Conservation (phyloP, 371 early-diverging fungal species). For the Mucor plumbeus region DNA sequence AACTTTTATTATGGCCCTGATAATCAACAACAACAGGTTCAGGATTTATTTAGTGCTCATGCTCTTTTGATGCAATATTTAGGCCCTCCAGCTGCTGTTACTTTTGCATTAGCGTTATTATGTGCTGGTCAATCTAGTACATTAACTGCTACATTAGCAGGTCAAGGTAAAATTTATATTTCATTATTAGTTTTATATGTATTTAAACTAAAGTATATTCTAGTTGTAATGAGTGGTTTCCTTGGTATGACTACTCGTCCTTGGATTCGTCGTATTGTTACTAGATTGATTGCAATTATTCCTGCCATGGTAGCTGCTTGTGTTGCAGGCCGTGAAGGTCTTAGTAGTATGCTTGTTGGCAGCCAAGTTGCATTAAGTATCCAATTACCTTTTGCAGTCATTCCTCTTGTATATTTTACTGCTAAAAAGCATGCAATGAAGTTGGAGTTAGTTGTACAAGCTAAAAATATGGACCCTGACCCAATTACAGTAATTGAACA, state of each 20-base stretch:
- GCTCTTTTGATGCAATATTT: slow-evolving; percentile 61
- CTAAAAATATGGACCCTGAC: slow-evolving; percentile 8
- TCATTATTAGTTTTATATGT: neutral
- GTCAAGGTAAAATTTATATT: slow-evolving; percentile 50
- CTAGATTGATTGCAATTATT: slow-evolving; percentile 72
- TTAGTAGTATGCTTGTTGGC: slow-evolving; percentile 69
- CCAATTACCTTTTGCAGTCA: slow-evolving; percentile 82
- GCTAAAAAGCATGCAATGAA: slow-evolving; percentile 59
- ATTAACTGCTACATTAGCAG: slow-evolving; percentile 86
- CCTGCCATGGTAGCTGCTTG: slow-evolving; percentile 79
- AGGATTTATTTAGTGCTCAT: slow-evolving; percentile 73
- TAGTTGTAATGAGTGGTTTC: slow-evolving; percentile 84
- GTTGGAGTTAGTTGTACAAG: slow-evolving; percentile 37
- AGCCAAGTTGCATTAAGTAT: slow-evolving; percentile 81
- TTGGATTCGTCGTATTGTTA: slow-evolving; percentile 75
- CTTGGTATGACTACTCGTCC: slow-evolving; percentile 72
- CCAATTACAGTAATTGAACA: slow-evolving; percentile 5
- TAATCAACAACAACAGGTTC: slow-evolving; percentile 35
- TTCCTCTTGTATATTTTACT: slow-evolving; percentile 79
- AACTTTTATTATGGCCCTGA: slow-evolving; percentile 67
- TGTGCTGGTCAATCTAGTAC: slow-evolving; percentile 82
- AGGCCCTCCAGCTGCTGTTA: slow-evolving; percentile 67
- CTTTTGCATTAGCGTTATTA: slow-evolving; percentile 81
- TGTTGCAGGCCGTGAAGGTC: slow-evolving; percentile 65
- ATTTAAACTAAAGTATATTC: neutral